These are phyloP conservation scores for Crithidia acanthocephali DNA, from an alignment of 208 protist genomes.

Conservation along the genomic window DNA sequence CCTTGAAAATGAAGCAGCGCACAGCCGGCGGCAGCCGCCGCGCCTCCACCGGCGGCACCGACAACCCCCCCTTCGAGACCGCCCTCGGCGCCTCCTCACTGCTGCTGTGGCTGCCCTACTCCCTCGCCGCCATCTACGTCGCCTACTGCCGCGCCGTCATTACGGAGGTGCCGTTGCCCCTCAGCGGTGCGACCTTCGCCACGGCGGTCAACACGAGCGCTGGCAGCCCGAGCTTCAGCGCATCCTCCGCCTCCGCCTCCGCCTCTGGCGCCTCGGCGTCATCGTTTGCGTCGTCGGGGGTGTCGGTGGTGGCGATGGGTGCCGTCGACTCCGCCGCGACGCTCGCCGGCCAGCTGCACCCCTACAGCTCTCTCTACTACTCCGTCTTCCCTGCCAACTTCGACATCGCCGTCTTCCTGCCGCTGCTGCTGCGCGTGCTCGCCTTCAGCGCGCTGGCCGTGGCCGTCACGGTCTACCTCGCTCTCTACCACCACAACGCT, in stretches of 20 bases:
- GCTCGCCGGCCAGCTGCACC: neutral
- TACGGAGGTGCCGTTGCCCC: slow-evolving; percentile 12
- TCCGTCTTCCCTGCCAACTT: slow-evolving; percentile 57
- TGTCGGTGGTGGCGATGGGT: neutral
- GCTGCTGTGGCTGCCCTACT: slow-evolving; percentile 77
- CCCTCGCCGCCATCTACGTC: slow-evolving; percentile 61
- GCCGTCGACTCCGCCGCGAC: neutral
- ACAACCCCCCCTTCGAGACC: slow-evolving; percentile 34
- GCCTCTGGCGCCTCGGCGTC: neutral
- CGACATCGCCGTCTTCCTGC: slow-evolving; percentile 49
- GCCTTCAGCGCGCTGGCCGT: slow-evolving; percentile 49
- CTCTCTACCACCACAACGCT: slow-evolving; percentile 48
- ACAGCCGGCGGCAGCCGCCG: slow-evolving; percentile 12
- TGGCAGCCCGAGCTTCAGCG: no score
- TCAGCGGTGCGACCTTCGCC: neutral
- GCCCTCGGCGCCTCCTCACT: slow-evolving; percentile 48
- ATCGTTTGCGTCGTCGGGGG: neutral
- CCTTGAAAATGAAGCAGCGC: slow-evolving; percentile 24
- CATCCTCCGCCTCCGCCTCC: neutral
- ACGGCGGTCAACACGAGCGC: neutral
- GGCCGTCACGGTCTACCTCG: slow-evolving; percentile 48
- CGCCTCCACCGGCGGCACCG: slow-evolving; percentile 14
- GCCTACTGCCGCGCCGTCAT: slow-evolving; percentile 64
- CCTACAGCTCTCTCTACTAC: slow-evolving; percentile 44
- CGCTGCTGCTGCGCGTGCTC: slow-evolving; percentile 51